Evolutionary conservation across 2,329 filamentous ascomycete genomes (phyloP).

Genomic region (Botrytis elliptica): DNA sequence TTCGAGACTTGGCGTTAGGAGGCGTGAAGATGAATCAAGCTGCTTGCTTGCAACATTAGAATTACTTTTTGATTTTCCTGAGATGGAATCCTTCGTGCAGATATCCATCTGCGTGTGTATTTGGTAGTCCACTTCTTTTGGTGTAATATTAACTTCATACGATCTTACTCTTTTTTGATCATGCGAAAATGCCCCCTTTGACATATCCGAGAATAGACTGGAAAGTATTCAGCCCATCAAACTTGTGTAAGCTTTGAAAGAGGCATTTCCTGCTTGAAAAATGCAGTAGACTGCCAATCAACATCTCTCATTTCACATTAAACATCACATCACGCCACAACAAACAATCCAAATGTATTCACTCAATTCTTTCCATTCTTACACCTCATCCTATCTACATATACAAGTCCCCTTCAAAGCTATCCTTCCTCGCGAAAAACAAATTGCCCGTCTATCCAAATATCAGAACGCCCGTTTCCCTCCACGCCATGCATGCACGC

Average conservation of each 20-base stretch:
- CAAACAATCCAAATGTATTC: neutral
- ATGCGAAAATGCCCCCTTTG: too few species aligned
- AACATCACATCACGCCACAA: neutral
- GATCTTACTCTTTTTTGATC: neutral
- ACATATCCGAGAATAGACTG: neutral
- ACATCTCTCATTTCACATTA: neutral
- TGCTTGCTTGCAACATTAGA: conserved; percentile 14
- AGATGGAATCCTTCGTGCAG: neutral
- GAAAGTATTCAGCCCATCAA: neutral
- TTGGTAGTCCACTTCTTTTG: neutral
- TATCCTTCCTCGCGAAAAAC: neutral
- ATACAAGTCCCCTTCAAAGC: neutral
- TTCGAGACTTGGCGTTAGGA: conserved; percentile 11
- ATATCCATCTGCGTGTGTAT: neutral
- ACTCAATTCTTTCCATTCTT: neutral
- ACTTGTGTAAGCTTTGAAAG: neutral
- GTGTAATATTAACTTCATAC: conserved; percentile 7
- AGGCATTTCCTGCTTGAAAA: neutral
- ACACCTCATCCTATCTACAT: neutral
- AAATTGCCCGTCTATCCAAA: neutral
- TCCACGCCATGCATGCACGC: neutral
- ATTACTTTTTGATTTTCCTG: neutral
- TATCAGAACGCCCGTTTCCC: neutral
- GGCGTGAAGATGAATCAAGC: neutral
- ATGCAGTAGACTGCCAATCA: neutral